Evolutionary conservation across 345 rosid genomes (phyloP), one percentile per base, ranked within the genome.

Genomic region (Fremontodendron californicum): DNA sequence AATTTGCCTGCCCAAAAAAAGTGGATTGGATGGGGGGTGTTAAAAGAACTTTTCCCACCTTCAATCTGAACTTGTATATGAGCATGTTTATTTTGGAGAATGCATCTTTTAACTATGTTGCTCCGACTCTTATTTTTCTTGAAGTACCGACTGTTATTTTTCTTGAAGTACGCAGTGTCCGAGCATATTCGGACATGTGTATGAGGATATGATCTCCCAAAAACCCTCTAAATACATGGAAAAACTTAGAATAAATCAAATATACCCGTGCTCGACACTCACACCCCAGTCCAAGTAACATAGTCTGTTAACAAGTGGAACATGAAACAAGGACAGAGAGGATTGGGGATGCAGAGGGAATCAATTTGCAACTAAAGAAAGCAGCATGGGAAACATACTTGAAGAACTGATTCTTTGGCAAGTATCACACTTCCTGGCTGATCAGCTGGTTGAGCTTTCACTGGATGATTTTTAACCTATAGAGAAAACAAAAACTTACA

Each of bases 391-490:
- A 69, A 51, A 78, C 80, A 23, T 82, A 96, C 99, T 80, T 92
- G 93, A 78, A 89, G 92, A 81, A 87, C 81, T 35, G 97, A 97
- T 86, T 91, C 98, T 85, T 88, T 94, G 57, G 97, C 87, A 43
- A 96, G 93, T 75, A 96, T 96, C 80, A 91, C 92, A 61, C 90
- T 96, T 82, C 98, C 99, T 0, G 99, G 84, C 67, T 80, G 97
- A 77, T 94, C 97, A 74, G 91, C 82, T 43, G 92, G 83, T 73
- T 94, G 99, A 69, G 93, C 82, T 84, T 96, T 96, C 77, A 94
- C 90, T 9, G 99, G 97, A 86, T 96, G 99, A 79, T 84, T 92
- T 80, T 94, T 92, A 33, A 96, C 97, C 96, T 96, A 71, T 79
- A 82, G 7, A 9, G 15, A 58, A 69, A 6, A 49, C 18, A 37